Conservation (phyloP, 2,329 filamentous ascomycete genomes). For the Iodosphaeria phyllophila region DNA sequence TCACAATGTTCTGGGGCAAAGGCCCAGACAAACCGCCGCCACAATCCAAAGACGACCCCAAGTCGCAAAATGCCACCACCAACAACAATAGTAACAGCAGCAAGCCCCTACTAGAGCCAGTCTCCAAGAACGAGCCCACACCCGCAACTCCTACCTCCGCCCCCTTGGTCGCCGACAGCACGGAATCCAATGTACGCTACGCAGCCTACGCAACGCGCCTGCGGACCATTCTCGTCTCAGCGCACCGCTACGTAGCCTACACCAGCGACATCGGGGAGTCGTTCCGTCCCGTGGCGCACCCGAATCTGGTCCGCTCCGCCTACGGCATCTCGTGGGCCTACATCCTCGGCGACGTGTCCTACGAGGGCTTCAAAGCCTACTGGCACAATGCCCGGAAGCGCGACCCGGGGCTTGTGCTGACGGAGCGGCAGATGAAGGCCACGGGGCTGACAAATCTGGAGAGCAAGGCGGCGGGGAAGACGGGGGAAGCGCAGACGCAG, state of each 20-base stretch:
- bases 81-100: no score
- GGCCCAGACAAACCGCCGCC: no score
- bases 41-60: no score
- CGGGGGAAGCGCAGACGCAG: slow-evolving; percentile 9
- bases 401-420: slow-evolving; percentile 44
- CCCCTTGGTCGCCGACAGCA: slow-evolving; percentile 43
- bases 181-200: slow-evolving; percentile 73
- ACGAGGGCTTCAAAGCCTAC: slow-evolving; percentile 94
- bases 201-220: slow-evolving; percentile 78
- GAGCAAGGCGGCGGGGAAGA: slow-evolving; percentile 10
- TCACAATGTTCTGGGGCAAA: no score
- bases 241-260: slow-evolving; percentile 93
- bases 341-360: slow-evolving; percentile 70
- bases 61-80: no score
- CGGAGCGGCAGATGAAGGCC: slow-evolving; percentile 26
- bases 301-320: slow-evolving; percentile 58
- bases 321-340: slow-evolving; percentile 92
- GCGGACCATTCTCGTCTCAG: slow-evolving; percentile 72
- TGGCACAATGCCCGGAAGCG: slow-evolving; percentile 62
- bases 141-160: background rate
- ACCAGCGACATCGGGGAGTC: slow-evolving; percentile 93
- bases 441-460: slow-evolving; percentile 22
- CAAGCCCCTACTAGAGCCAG: no score
- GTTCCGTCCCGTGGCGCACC: slow-evolving; percentile 84
- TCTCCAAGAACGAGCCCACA: no score